These are phyloP conservation scores for Aspergillus texensis DNA, from an alignment of 2,329 filamentous ascomycete genomes.

Conservation along the genomic window DNA sequence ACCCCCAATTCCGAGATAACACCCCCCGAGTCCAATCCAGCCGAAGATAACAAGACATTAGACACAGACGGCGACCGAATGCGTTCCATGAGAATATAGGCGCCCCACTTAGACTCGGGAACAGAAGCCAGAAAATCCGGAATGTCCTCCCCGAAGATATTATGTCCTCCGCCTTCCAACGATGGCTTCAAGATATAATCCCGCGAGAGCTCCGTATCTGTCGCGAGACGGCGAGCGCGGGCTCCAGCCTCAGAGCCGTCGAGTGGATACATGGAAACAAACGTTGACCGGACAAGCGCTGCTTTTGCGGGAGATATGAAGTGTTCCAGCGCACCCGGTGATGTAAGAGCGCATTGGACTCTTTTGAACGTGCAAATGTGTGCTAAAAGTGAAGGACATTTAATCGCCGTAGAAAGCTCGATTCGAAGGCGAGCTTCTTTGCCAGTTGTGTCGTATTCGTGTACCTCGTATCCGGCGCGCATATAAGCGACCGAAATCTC, in stretches of 20 bases:
- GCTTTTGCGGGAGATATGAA: conserved; percentile 37
- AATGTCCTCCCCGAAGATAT: conserved; percentile 45
- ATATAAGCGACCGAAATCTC: conserved; percentile 50
- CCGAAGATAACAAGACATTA: conserved; percentile 38
- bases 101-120: conserved; percentile 31
- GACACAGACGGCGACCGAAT: conserved; percentile 37
- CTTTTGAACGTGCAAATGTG: conserved; percentile 50
- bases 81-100: conserved; percentile 46
- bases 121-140: conserved; percentile 34
- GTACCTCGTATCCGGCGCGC: conserved; percentile 46
- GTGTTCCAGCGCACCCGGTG: conserved; percentile 34
- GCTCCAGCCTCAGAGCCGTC: conserved; percentile 34
- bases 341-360: conserved; percentile 45
- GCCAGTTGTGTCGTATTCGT: conserved; percentile 42
- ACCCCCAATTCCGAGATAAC: conserved; percentile 50
- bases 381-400: conserved; percentile 47
- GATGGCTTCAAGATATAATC: conserved; percentile 49
- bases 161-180: conserved; percentile 49
- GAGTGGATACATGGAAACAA: conserved; percentile 41
- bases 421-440: conserved; percentile 35
- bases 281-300: conserved; percentile 35
- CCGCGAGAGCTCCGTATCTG: conserved; percentile 22
- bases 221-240: conserved; percentile 28
- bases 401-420: conserved; percentile 46
- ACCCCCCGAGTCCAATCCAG: conserved; percentile 36